Evolutionary conservation across 345 rosid genomes (phyloP).

Genomic region (Leavenworthia alabamica): DNA sequence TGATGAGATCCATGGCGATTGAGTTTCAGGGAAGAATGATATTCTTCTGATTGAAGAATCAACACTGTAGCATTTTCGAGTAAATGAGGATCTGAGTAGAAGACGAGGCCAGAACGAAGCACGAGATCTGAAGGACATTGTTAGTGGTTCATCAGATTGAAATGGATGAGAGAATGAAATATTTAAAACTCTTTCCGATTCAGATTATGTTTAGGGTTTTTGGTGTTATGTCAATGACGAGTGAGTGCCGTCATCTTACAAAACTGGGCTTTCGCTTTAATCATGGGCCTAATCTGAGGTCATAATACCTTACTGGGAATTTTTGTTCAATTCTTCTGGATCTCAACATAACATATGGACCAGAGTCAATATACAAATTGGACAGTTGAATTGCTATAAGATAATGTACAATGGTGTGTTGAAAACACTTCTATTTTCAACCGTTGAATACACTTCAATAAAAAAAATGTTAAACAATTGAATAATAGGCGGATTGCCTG

Average conservation of each 20-base stretch:
- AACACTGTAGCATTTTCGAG: background rate
- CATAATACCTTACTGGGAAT: background rate
- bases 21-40: conserved; percentile 22
- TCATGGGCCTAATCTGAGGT: background rate
- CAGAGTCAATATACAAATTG: no score
- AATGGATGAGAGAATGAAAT: background rate
- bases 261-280: conserved; percentile 3
- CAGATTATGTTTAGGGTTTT: conserved; percentile 23
- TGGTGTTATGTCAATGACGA: background rate
- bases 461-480: no score
- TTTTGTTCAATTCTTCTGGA: background rate
- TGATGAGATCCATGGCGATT: conserved; percentile 27
- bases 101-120: conserved; percentile 42
- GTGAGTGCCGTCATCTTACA: background rate
- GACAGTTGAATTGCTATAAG: no score
- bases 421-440: no score
- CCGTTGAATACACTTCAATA: no score
- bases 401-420: no score
- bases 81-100: conserved; percentile 21
- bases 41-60: conserved; percentile 19
- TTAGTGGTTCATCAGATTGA: conserved; percentile 27
- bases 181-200: background rate
- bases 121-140: conserved; percentile 34
- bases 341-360: no score
- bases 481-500: no score